Evolutionary conservation across 208 protist species (phyloP).

Genomic region (Acanthamoeba royreba): DNA sequence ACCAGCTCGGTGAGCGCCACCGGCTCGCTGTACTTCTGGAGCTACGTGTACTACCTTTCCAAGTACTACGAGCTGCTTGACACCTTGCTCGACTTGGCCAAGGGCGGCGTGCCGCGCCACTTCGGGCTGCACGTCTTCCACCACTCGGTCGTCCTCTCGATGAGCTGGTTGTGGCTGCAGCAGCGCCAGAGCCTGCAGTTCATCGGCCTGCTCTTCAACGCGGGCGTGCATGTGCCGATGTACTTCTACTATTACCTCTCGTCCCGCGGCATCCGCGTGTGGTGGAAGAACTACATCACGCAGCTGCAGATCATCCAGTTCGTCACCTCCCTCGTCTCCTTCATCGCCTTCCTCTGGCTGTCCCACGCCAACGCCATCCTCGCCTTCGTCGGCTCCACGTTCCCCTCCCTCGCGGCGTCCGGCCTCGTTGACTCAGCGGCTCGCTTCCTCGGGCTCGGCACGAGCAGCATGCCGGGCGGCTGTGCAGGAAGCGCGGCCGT

Average conservation of each 20-base stretch:
- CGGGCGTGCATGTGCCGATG: not conserved
- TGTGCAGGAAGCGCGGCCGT: too few relatives aligned
- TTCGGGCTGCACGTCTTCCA: slow-evolving; percentile 62
- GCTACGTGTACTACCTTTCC: not conserved
- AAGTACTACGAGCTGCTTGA: slow-evolving; percentile 57
- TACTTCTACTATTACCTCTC: not conserved
- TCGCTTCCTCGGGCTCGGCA: too few relatives aligned
- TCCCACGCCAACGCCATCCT: not conserved
- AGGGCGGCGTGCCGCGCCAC: not conserved
- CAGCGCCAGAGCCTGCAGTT: not conserved
- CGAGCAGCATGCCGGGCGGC: too few relatives aligned
- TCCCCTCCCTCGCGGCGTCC: too few relatives aligned
- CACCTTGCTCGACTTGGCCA: slow-evolving; percentile 54
- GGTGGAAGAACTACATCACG: slow-evolving; percentile 31
- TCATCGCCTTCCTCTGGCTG: not conserved
- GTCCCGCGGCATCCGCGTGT: not conserved
- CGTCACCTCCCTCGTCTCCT: too few relatives aligned
- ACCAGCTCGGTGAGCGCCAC: not conserved
- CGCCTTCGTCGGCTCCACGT: not conserved
- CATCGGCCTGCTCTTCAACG: not conserved
- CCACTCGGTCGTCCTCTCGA: not conserved
- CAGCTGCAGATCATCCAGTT: not conserved
- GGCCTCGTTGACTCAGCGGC: too few relatives aligned
- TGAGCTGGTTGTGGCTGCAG: not conserved
- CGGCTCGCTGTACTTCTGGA: not conserved